phyloP scores from a whole-genome alignment of 176 grass and related monocot species.

The Aechmea fasciata region DNA sequence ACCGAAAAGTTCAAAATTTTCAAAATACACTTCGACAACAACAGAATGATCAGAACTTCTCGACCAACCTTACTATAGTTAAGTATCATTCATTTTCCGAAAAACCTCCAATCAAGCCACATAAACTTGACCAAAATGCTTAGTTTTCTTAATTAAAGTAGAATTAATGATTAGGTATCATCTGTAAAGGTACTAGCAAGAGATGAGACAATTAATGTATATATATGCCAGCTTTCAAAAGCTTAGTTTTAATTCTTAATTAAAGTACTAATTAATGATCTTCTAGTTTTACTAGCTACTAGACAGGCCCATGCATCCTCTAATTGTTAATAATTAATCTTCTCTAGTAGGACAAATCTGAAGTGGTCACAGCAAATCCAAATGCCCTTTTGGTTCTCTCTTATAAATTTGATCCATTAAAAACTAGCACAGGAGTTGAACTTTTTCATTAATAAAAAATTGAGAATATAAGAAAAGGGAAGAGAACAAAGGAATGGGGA shows the following conservation, averaged over 20 bases:
- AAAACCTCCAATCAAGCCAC: too few species aligned
- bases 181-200: constrained; percentile 39
- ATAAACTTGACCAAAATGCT: too few species aligned
- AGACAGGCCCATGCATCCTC: constrained; percentile 24
- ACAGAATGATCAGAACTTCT: too few species aligned
- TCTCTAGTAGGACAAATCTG: constrained; percentile 66
- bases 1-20: too few species aligned
- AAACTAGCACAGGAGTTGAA: constrained; percentile 20
- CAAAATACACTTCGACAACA: too few species aligned
- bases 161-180: constrained; percentile 47
- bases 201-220: constrained; percentile 46
- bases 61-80: too few species aligned
- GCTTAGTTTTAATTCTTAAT: constrained; percentile 22
- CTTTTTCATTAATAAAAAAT: constrained; percentile 27
- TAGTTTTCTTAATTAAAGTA: too few species aligned
- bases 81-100: too few species aligned
- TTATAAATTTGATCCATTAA: background rate
- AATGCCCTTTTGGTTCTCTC: constrained; percentile 36
- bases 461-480: constrained; percentile 26
- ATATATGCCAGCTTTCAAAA: too few species aligned
- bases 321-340: constrained; percentile 15
- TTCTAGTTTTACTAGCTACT: constrained; percentile 34
- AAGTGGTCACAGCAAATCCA: constrained; percentile 17
- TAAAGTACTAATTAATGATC: constrained; percentile 24
- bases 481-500: constrained; percentile 35